phyloP scores from a whole-genome alignment of 1,284 basidiomycete species.

The Hemileia vastatrix region DNA sequence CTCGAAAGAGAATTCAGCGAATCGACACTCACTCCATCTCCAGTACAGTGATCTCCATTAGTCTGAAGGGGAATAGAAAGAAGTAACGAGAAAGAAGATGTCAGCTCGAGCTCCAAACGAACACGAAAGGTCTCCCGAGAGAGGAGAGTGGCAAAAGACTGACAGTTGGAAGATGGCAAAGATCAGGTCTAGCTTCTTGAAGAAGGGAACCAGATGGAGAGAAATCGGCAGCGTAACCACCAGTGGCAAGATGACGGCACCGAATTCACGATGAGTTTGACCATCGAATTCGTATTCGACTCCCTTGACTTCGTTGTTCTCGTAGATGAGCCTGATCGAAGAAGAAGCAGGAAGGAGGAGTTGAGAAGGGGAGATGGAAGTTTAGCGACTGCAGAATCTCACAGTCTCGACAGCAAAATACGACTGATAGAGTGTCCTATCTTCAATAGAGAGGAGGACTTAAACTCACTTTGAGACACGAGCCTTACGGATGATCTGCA shows the following conservation, averaged over 20 bases:
- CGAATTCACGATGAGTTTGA: conserved; percentile 67
- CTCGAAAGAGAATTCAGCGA: not conserved
- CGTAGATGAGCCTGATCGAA: conserved; percentile 71
- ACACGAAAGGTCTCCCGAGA: not conserved
- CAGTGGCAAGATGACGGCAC: conserved; percentile 89
- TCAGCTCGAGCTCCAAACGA: not conserved
- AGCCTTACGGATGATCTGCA: conserved; percentile 86
- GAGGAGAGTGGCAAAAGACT: not conserved
- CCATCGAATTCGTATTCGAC: conserved; percentile 74
- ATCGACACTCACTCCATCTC: too few relatives aligned
- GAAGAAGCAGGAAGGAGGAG: not conserved
- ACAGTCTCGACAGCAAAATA: too few relatives aligned
- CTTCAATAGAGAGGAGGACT: not conserved
- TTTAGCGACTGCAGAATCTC: not conserved
- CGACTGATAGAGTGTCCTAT: too few relatives aligned
- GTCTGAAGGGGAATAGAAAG: conserved; percentile 53
- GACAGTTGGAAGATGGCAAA: conserved; percentile 59
- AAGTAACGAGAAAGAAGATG: not conserved
- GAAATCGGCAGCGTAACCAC: conserved; percentile 95
- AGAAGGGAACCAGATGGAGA: conserved; percentile 71
- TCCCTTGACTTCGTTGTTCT: conserved; percentile 67
- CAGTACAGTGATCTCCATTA: conserved; percentile 93
- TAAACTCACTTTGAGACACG: too few relatives aligned
- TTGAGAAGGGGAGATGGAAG: not conserved
- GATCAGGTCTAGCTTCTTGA: conserved; percentile 74